Evolutionary conservation across 148 eudicot species (phyloP), one percentile per base, ranked within the genome.

Genomic region (Fagopyrum esculentum): DNA sequence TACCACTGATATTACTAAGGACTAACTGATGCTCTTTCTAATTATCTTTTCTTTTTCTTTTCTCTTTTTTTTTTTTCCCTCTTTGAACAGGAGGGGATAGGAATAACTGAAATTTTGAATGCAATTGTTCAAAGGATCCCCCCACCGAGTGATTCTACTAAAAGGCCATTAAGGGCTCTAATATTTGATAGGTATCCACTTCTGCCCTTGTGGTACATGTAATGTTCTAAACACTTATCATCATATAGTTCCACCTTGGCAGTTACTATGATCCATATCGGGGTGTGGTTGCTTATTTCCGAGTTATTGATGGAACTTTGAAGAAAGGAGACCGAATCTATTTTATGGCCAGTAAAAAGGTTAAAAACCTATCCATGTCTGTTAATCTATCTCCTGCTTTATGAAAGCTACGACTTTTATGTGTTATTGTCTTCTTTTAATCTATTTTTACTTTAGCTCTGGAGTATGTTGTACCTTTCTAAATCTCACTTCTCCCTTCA

Each of bases 191-290:
- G 99, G 99, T 93, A 88, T 77, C 16, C 26, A 35, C 35, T 71
- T 78, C 51, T 74, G 17, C 55, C 77, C 16, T 45, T 57, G 45
- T 60, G 43, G 29, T 76, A 26, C 19, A 35, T 66, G 47, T 43
- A 40, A 12, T 66, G n/a, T 22, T 22, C 26, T 22, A 22, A 22
- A 22, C 26, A 22, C 26, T 22, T 22, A 22, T 0, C 26, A 22
- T 46, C 51, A 0, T 47, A 3, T 19, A 19, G 46, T 19, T 45
- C 51, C 52, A 17, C 9, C 13, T 5, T 46, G 73, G 90, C 96
- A 95, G 99, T 87, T 95, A 95, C 77, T 95, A 89, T 80, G 99
- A 95, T 85, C 80, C 97, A 17, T 95, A 90, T 83, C 83, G 99
- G 74, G 99, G 99, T 54, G 97, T 95, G 57, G 80, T 95, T 76